Conservation (phyloP, 2,329 filamentous ascomycete genomes). For the Penicillium sumatraense region DNA sequence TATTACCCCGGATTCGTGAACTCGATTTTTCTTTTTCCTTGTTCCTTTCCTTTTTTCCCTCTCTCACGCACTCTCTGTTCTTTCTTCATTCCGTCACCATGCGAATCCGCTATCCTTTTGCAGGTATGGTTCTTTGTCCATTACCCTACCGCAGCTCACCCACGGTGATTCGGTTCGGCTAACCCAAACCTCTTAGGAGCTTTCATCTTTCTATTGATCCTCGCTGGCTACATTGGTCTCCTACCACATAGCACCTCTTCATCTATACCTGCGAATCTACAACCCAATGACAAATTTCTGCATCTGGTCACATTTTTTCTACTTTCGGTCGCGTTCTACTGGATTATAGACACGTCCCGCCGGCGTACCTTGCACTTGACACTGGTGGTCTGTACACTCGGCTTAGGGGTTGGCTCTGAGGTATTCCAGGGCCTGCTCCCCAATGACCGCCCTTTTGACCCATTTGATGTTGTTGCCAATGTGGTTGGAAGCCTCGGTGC, state of each 20-base stretch:
- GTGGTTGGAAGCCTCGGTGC: slow-evolving; percentile 75
- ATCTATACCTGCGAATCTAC: slow-evolving; percentile 50
- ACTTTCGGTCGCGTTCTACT: slow-evolving; percentile 87
- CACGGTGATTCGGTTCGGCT: slow-evolving; percentile 16
- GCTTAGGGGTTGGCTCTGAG: slow-evolving; percentile 60
- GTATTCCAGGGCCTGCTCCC: slow-evolving; percentile 67
- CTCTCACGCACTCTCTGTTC: too few species aligned
- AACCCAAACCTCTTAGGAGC: slow-evolving; percentile 56
- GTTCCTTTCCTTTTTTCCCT: too few species aligned
- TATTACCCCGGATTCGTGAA: too few species aligned
- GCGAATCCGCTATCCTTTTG: slow-evolving; percentile 87
- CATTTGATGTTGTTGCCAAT: slow-evolving; percentile 87
- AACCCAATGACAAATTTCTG: slow-evolving; percentile 86
- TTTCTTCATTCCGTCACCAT: slow-evolving; percentile 52
- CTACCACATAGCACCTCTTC: slow-evolving; percentile 54
- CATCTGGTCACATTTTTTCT: slow-evolving; percentile 89
- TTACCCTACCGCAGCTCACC: slow-evolving; percentile 5
- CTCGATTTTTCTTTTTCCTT: too few species aligned
- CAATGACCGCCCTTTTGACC: slow-evolving; percentile 73
- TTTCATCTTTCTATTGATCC: slow-evolving; percentile 69
- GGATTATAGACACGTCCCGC: slow-evolving; percentile 90
- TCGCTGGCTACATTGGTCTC: slow-evolving; percentile 80
- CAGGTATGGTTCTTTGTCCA: slow-evolving; percentile 62
- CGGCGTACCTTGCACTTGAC: slow-evolving; percentile 85
- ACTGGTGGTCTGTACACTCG: slow-evolving; percentile 75